phyloP scores from a whole-genome alignment of 2,329 filamentous ascomycete species.

The Ambrosiella cleistominuta region DNA sequence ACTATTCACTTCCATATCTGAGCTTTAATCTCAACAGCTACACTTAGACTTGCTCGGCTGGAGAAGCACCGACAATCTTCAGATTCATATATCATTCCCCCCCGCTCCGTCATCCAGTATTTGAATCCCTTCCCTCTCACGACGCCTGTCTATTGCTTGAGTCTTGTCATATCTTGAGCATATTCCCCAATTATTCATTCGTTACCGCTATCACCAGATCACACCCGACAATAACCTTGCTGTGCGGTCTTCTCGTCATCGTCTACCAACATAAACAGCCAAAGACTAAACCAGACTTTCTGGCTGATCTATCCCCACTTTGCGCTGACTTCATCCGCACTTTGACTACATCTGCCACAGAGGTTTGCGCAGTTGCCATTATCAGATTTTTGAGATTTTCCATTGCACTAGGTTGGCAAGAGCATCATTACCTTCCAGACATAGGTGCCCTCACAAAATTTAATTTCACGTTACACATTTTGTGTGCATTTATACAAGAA shows the following conservation, averaged over 20 bases:
- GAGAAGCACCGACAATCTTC: neutral
- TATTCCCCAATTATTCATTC: neutral
- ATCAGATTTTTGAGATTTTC: neutral
- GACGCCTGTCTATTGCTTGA: neutral
- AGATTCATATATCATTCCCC: slow-evolving; percentile 1
- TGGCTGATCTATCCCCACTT: neutral
- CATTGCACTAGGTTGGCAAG: neutral
- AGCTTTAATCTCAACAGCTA: neutral
- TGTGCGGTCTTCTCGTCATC: no score
- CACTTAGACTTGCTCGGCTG: neutral
- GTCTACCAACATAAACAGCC: no score
- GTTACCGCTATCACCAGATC: neutral
- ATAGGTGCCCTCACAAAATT: neutral
- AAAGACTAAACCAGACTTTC: no score
- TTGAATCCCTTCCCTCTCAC: neutral
- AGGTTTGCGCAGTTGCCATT: neutral
- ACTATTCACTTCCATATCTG: neutral
- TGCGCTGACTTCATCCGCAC: neutral
- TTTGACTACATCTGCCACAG: neutral
- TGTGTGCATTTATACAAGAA: neutral
- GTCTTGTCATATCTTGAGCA: neutral
- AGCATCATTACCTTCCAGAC: no score
- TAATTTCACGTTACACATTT: neutral
- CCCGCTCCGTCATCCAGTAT: neutral
- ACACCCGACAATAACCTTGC: neutral